Evolutionary conservation across 345 rosid genomes (phyloP).

Genomic region (Noccaea bulbosa): DNA sequence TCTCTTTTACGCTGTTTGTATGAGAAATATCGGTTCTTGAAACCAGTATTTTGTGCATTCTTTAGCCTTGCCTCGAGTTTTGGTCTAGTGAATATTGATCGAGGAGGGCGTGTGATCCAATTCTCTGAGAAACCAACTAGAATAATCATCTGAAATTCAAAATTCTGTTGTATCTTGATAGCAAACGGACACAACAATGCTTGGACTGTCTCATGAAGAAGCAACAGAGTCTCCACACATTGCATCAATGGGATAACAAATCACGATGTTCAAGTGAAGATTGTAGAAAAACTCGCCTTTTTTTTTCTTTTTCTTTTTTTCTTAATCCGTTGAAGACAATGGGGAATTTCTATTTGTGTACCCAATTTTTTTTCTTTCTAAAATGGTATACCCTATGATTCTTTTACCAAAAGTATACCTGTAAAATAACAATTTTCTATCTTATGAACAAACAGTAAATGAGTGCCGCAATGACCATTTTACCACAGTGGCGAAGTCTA

Average conservation of each 20-base stretch:
- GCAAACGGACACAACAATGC: constrained; percentile 67
- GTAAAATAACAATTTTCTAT: too few species aligned
- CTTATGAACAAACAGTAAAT: too few species aligned
- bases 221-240: constrained; percentile 62
- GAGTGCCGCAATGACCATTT: too few species aligned
- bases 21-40: constrained; percentile 1
- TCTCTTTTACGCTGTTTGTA: neutral
- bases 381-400: too few species aligned
- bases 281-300: neutral
- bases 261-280: constrained; percentile 67
- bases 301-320: neutral
- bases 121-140: constrained; percentile 83
- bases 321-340: neutral
- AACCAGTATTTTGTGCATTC: constrained; percentile 16
- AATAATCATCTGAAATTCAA: constrained; percentile 5
- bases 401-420: too few species aligned
- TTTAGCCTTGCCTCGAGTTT: constrained; percentile 77
- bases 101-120: constrained; percentile 59
- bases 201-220: constrained; percentile 65
- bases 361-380: too few species aligned
- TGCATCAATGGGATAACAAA: constrained; percentile 88
- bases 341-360: neutral
- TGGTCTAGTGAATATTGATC: constrained; percentile 76
- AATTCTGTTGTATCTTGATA: constrained; percentile 35
- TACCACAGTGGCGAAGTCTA: too few species aligned